Conservation (phyloP, 176 grass and related monocot species). For the Hyparrhenia diplandra region DNA sequence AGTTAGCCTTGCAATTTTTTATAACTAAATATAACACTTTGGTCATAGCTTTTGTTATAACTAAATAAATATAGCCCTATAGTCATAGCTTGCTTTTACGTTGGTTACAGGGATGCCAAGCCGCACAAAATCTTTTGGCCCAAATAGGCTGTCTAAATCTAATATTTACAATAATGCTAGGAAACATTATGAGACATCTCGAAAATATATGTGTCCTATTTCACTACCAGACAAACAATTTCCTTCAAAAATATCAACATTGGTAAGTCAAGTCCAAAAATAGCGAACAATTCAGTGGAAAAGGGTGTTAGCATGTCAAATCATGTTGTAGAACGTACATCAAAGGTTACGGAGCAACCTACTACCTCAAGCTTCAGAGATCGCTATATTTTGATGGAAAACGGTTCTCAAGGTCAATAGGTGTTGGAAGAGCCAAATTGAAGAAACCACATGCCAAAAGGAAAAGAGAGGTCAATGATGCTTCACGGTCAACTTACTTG, state of each 20-base stretch:
- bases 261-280: too few species aligned
- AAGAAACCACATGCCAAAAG: neutral
- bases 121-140: too few species aligned
- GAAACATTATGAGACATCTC: too few species aligned
- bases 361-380: neutral
- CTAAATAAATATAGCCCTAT: neutral
- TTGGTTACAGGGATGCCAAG: neutral
- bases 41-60: neutral
- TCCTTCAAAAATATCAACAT: too few species aligned
- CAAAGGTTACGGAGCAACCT: neutral
- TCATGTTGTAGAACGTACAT: neutral
- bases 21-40: too few species aligned
- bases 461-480: neutral
- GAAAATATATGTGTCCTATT: too few species aligned
- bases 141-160: too few species aligned
- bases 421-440: neutral
- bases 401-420: neutral
- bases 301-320: neutral
- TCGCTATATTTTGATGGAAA: fast-evolving
- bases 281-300: neutral
- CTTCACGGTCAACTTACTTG: neutral
- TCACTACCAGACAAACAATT: too few species aligned
- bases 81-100: neutral
- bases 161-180: neutral
- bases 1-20: too few species aligned